Evolutionary conservation across 2,329 filamentous ascomycete genomes (phyloP), one percentile per base, ranked within the genome.

Genomic region (Ceratocystis cubensis): DNA sequence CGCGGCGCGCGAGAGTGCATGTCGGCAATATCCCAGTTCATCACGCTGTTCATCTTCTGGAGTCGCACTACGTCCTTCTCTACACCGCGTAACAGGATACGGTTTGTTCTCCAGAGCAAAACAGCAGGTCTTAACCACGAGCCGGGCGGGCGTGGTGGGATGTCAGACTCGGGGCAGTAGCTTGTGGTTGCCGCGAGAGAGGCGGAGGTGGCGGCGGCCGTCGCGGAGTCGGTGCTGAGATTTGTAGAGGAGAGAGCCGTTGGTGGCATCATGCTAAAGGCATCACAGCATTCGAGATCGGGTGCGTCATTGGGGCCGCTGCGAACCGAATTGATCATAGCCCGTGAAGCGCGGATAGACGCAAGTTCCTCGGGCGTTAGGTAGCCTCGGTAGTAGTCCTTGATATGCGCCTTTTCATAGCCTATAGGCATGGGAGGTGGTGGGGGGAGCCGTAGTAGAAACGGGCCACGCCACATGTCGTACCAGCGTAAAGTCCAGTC

Each of bases 401-500:
- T 77, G 67, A 82, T 73, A 7, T 73, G 72, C 37, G 75, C 77
- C 69, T 80, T 81, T 63, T 72, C 69, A 61, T 76, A 78, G 6
- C 76, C 77, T 64, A 67, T 63, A 0, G 75, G 75, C 2, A 75
- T 74, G 0, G 75, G 72, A 0, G 75, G 75, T 0, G 75, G 74
- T 0, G 72, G 71, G 15, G 74, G 71, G 17, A 78, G 76, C 28
- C 71, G 72, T 10, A 80, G 75, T 0, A 82, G 75, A 44, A 78
- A 72, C 13, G 79, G 80, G 0, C 82, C 82, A 10, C 76, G 73
- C 69, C 79, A 74, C 41, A 79, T 71, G 64, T 82, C 75, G 70
- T 78, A 81, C 74, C 76, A 77, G 67, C 76, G 78, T 5, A 84
- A 71, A 17, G 77, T 76, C 76, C 79, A 81, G 70, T 84, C 82